Percentiles rank a stretch among this genome's conserved stretches.
These are phyloP conservation scores for Thymus mandschuricus DNA, from an alignment of 257 asterid species.

Conservation along the genomic window DNA sequence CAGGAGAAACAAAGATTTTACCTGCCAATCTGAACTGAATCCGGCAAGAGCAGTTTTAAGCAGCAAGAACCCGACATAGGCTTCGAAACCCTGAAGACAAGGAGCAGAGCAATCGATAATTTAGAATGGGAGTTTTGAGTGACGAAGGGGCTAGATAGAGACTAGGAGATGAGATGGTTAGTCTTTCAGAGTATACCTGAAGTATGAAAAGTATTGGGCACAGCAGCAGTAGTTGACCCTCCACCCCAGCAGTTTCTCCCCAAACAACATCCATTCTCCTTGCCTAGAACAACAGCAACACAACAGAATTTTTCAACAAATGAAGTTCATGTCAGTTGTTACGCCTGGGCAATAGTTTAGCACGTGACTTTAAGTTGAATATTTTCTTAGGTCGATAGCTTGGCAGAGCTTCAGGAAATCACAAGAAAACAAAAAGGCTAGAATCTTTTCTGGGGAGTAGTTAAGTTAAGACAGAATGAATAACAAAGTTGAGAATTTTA, in stretches of 20 bases:
- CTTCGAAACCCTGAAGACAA: conserved; percentile 80
- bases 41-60: conserved; percentile 84
- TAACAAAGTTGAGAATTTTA: conserved; percentile 13
- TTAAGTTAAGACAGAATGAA: not conserved
- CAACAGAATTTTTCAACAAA: not conserved
- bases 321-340: not conserved
- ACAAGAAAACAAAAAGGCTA: not conserved
- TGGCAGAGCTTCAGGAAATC: conserved; percentile 13
- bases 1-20: conserved; percentile 15
- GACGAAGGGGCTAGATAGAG: not conserved
- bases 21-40: conserved; percentile 92
- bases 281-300: conserved; percentile 55
- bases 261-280: conserved; percentile 98
- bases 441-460: conserved; percentile 1
- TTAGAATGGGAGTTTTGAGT: conserved; percentile 18
- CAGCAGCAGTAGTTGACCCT: conserved; percentile 82
- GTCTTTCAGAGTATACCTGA: conserved; percentile 64
- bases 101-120: conserved; percentile 17
- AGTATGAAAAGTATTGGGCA: conserved; percentile 73
- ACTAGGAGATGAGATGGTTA: not conserved
- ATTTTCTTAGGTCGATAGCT: not conserved
- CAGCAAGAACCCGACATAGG: conserved; percentile 81
- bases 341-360: not conserved
- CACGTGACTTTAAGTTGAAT: not conserved
- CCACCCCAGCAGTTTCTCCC: conserved; percentile 99